Evolutionary conservation across 2,329 filamentous ascomycete species (phyloP).

Genomic region (Cordyceps militaris): DNA sequence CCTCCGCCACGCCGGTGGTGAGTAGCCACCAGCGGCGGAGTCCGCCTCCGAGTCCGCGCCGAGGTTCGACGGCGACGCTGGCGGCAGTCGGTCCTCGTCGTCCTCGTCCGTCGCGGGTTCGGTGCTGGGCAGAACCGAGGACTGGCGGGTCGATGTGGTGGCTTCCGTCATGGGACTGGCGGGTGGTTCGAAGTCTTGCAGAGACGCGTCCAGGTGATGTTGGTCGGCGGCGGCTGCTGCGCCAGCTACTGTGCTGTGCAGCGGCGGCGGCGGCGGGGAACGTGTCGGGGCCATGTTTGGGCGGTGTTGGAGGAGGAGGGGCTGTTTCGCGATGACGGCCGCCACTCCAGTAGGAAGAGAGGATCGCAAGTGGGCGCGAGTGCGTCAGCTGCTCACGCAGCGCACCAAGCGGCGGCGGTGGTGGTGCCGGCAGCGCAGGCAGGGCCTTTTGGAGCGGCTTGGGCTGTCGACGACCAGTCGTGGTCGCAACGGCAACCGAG

Average conservation of each 20-base stretch:
- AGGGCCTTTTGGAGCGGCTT: slow-evolving; percentile 1
- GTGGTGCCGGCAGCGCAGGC: neutral
- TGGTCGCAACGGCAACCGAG: neutral
- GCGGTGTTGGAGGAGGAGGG: neutral
- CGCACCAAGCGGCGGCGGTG: neutral
- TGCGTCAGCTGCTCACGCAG: neutral
- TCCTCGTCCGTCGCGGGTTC: slow-evolving; percentile 29
- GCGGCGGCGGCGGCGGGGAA: neutral
- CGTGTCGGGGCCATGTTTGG: slow-evolving; percentile 1
- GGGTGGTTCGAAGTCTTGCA: slow-evolving; percentile 49
- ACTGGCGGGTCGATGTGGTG: slow-evolving; percentile 23
- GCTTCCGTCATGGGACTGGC: slow-evolving; percentile 24
- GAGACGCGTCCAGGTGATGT: slow-evolving; percentile 43
- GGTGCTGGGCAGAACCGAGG: slow-evolving; percentile 26
- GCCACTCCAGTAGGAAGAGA: slow-evolving; percentile 3
- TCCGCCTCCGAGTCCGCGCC: slow-evolving; percentile 38
- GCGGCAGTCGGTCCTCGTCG: neutral
- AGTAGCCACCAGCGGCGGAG: slow-evolving; percentile 49
- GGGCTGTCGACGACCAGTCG: neutral
- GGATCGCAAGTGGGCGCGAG: slow-evolving; percentile 7
- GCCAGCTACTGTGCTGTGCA: neutral
- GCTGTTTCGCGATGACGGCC: neutral
- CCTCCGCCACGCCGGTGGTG: slow-evolving; percentile 53
- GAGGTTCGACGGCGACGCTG: slow-evolving; percentile 13
- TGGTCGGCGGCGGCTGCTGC: slow-evolving; percentile 22